Evolutionary conservation across 2,329 filamentous ascomycete species (phyloP), one percentile per base, ranked within the genome.

Genomic region (Colletotrichum paranaense): DNA sequence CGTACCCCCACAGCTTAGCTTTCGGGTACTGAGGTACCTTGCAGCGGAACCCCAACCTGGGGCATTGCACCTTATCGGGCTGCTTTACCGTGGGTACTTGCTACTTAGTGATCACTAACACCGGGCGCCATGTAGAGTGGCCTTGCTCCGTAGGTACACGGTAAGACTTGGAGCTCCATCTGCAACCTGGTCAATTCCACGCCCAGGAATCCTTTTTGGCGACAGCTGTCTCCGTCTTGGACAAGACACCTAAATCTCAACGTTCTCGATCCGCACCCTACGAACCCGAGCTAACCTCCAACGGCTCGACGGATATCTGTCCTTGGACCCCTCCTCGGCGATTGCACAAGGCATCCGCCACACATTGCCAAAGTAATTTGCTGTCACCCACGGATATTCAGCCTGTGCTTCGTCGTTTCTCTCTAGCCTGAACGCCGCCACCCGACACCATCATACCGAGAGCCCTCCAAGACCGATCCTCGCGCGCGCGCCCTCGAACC

Each of bases 181-280:
- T 73, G 71, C 71, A 73, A 73, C 67, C 71, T 73, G 71, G 71
- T 73, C 71, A 73, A 65, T 73, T 73, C 55, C 63, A 28, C 67
- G 14, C 46, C 22, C 26, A 16, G 60, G 67, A 53, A 52, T 57
- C 19, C 58, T 62, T 52, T 66, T 53, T 66, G 60, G 70, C 67
- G 49, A 71, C 60, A 69, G 26, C 59, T 59, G 55, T 66, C 35
- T 69, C 59, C 52, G 55, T 66, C 35, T 65, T 62, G 62, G 58
- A 62, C 66, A 64, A 69, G 59, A 73, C 70, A 69, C 66, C 53
- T 63, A 63, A 59, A 55, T 64, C 59, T 38, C 55, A 69, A 70
- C 35, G 42, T 28, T 22, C 49, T 53, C 26, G 32, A 69, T 49
- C 57, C 19, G 46, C 70, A 32, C 53, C 67, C 26, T 14, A 24